phyloP scores from a whole-genome alignment of 148 eudicot species.

The Spergularia bocconei region DNA sequence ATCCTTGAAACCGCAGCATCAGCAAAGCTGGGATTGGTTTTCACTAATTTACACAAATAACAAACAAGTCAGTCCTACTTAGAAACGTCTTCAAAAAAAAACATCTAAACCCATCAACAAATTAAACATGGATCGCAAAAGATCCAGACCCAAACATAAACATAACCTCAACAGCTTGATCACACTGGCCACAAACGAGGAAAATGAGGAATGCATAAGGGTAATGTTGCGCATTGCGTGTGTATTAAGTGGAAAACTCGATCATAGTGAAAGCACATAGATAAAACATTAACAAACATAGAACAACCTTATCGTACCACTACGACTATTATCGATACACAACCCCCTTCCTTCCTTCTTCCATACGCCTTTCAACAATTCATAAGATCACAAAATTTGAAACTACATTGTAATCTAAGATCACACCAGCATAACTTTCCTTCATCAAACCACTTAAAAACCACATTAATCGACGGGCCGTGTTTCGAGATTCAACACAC shows the following conservation, averaged over 20 bases:
- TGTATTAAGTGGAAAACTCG: not conserved
- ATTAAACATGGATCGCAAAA: not conserved
- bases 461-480: too few species aligned
- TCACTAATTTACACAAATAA: constrained; percentile 45
- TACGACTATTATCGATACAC: not conserved
- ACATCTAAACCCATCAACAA: not conserved
- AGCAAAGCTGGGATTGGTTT: constrained; percentile 79
- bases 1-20: constrained; percentile 92
- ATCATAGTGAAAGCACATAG: not conserved
- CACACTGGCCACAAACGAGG: not conserved
- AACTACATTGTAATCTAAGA: not conserved
- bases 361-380: not conserved
- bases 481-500: not conserved
- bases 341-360: not conserved
- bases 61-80: not conserved
- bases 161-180: not conserved
- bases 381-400: not conserved
- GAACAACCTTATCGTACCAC: not conserved
- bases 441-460: not conserved
- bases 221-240: too few species aligned
- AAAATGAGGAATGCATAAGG: not conserved
- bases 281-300: not conserved
- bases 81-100: too few species aligned
- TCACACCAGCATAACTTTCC: not conserved
- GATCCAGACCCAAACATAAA: not conserved